Conservation (phyloP, 768 basidiomycete genomes). For the Psilocybe sp. region DNA sequence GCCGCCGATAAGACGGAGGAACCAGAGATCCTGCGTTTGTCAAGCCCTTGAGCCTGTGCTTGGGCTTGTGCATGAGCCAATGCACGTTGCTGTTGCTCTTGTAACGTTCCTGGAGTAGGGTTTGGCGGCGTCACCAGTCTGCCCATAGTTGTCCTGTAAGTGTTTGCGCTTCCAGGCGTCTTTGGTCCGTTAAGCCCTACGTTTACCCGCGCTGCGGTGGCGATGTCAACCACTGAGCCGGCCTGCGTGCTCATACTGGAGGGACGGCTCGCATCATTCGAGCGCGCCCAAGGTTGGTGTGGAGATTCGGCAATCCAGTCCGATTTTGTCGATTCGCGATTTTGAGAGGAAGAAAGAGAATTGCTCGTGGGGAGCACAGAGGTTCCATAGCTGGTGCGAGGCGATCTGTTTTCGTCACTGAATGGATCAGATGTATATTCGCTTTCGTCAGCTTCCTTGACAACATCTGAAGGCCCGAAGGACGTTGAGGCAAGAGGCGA, state of each 20-base stretch:
- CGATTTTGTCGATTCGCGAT: constrained; percentile 22
- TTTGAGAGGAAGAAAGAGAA: constrained; percentile 33
- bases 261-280: constrained; percentile 44
- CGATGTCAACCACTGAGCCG: constrained; percentile 56
- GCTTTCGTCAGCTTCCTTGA: constrained; percentile 53
- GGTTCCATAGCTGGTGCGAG: constrained; percentile 27
- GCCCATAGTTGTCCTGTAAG: constrained; percentile 63
- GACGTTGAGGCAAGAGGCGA: constrained; percentile 67
- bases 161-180: constrained; percentile 32
- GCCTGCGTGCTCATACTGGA: constrained; percentile 65
- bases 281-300: constrained; percentile 38
- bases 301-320: constrained; percentile 39
- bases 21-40: constrained; percentile 51
- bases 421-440: constrained; percentile 60
- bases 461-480: constrained; percentile 67
- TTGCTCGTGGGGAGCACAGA: constrained; percentile 37
- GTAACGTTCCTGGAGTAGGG: constrained; percentile 34
- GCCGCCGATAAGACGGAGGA: constrained; percentile 66
- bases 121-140: constrained; percentile 49
- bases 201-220: constrained; percentile 67
- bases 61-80: constrained; percentile 60
- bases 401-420: constrained; percentile 54
- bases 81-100: constrained; percentile 69
- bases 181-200: constrained; percentile 50
- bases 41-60: constrained; percentile 50